phyloP scores from a whole-genome alignment of 1,139 yeast species.

The Saccharomycopsis crataegensis region DNA sequence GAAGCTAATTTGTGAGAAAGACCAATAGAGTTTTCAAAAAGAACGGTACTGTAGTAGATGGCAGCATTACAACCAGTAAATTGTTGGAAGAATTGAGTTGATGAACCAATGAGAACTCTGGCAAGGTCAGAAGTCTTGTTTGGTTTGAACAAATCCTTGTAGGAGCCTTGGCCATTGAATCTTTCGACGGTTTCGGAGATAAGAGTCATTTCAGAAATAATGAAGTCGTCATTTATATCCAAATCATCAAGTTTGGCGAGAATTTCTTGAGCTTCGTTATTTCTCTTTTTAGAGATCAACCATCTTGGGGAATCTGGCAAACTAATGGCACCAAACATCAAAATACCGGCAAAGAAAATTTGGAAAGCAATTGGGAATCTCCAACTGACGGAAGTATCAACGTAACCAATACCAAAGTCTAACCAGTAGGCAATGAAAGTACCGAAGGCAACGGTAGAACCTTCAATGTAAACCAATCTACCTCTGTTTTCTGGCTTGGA shows the following conservation, averaged over 20 bases:
- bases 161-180: constrained; percentile 22
- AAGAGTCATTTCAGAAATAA: constrained; percentile 36
- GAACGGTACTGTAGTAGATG: constrained; percentile 58
- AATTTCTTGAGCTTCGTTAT: constrained; percentile 39
- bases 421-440: constrained; percentile 71
- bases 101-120: constrained; percentile 48
- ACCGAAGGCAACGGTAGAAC: constrained; percentile 65
- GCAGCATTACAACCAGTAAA: constrained; percentile 63
- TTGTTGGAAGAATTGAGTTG: constrained; percentile 49
- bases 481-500: constrained; percentile 70
- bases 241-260: constrained; percentile 24
- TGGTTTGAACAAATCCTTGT: constrained; percentile 45
- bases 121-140: constrained; percentile 39
- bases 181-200: constrained; percentile 32
- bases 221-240: constrained; percentile 36
- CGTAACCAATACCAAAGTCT: constrained; percentile 64
- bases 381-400: constrained; percentile 43
- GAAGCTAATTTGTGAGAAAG: constrained; percentile 44
- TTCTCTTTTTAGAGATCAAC: constrained; percentile 48
- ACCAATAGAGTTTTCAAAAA: constrained; percentile 48
- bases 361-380: constrained; percentile 41
- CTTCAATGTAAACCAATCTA: constrained; percentile 59
- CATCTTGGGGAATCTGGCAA: constrained; percentile 74
- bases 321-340: constrained; percentile 29
- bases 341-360: constrained; percentile 34